A percentile compares a stretch with the other conserved stretches of the same genome.
phyloP scores from a whole-genome alignment of 139 green algal genomes.

The Ettlia oleoabundans region DNA sequence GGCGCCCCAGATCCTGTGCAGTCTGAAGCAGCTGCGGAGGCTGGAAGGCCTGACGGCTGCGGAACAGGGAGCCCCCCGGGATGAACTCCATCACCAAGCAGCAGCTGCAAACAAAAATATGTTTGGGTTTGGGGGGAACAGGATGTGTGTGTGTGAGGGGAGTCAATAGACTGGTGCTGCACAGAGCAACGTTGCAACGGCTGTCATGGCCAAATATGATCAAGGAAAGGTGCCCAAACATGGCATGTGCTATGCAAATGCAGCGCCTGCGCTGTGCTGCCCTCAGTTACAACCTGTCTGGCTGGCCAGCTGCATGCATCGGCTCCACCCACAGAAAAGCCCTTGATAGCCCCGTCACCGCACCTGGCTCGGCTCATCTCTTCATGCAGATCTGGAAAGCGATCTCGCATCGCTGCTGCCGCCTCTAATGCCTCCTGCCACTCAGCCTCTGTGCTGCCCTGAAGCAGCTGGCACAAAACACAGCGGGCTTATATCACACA shows the following conservation, averaged over 20 bases:
- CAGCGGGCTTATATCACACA: too few species aligned
- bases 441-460: constrained; percentile 36
- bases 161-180: too few species aligned
- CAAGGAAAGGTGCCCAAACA: too few species aligned
- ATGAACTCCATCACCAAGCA: constrained; percentile 83
- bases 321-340: neutral
- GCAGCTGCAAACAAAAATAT: constrained; percentile 45
- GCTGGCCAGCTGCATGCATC: neutral
- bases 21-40: constrained; percentile 25
- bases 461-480: neutral
- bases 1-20: constrained; percentile 61
- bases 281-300: too few species aligned
- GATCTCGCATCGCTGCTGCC: constrained; percentile 29
- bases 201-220: too few species aligned
- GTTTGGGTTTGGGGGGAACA: neutral
- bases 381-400: constrained; percentile 54
- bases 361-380: constrained; percentile 57
- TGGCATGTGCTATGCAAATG: too few species aligned
- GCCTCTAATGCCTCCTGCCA: constrained; percentile 42
- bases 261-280: too few species aligned
- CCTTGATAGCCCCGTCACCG: too few species aligned
- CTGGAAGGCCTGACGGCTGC: constrained; percentile 49
- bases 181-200: too few species aligned
- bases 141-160: neutral
- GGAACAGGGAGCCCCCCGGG: constrained; percentile 55